phyloP scores from a whole-genome alignment of 1,284 basidiomycete genomes.

The Fomitopsis betulina region DNA sequence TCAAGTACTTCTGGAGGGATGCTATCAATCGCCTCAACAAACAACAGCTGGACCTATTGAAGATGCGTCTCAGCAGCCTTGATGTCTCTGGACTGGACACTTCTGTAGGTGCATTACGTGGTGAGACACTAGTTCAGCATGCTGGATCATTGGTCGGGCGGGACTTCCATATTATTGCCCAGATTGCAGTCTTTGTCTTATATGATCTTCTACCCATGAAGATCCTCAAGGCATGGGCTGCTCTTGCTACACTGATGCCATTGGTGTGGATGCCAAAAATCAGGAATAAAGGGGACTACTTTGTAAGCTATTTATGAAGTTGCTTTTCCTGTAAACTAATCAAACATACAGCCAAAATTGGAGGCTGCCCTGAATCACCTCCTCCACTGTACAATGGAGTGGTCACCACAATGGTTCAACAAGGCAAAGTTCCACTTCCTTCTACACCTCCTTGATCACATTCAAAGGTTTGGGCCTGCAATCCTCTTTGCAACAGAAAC shows the following conservation, averaged over 20 bases:
- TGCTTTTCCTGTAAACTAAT: too few species aligned
- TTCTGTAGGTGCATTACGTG: conserved; percentile 6
- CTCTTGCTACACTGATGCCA: conserved; percentile 18
- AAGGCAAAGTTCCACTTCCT: conserved; percentile 29
- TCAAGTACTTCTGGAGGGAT: conserved; percentile 37
- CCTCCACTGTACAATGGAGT: conserved; percentile 8
- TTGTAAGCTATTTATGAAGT: conserved; percentile 16
- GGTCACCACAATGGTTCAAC: conserved; percentile 25
- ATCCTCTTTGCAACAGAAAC: conserved; percentile 31
- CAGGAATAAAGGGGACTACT: conserved; percentile 12
- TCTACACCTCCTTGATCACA: conserved; percentile 19
- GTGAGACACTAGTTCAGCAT: conserved; percentile 26
- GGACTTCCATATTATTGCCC: conserved; percentile 25
- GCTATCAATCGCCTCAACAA: conserved; percentile 17
- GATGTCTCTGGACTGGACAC: conserved; percentile 23
- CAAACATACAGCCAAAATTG: not conserved
- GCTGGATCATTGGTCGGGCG: conserved; percentile 26
- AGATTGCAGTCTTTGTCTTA: conserved; percentile 27
- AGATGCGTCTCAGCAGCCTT: conserved; percentile 18
- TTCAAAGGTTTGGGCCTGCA: conserved; percentile 24
- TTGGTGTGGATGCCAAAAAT: conserved; percentile 28
- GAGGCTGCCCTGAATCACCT: not conserved
- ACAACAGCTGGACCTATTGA: conserved; percentile 15
- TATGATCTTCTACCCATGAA: conserved; percentile 18
- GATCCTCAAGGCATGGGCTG: conserved; percentile 19